phyloP scores from a whole-genome alignment of 1,284 basidiomycete genomes.

The Sporisorium iseilematis-ciliati region DNA sequence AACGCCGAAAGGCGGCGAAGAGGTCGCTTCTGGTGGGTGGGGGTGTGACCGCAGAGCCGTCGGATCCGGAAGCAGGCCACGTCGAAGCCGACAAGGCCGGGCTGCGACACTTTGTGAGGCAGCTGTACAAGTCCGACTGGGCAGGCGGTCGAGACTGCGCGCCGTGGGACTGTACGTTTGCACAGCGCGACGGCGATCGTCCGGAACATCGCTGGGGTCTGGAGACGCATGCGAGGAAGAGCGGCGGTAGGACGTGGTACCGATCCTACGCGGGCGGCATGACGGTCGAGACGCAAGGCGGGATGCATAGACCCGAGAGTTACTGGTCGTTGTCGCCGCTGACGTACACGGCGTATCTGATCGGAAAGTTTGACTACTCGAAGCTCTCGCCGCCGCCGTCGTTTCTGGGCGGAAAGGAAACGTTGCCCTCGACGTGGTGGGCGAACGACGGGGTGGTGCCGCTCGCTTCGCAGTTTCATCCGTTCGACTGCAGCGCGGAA shows the following conservation, averaged over 20 bases:
- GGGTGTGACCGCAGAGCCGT: background rate
- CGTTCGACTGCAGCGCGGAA: conserved; percentile 27
- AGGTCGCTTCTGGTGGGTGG: conserved; percentile 8
- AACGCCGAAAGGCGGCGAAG: conserved; percentile 7
- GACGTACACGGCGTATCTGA: conserved; percentile 25
- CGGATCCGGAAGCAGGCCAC: background rate
- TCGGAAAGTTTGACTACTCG: conserved; percentile 42
- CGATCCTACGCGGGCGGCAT: conserved; percentile 47
- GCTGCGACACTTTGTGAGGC: conserved; percentile 24
- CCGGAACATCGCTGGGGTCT: conserved; percentile 30
- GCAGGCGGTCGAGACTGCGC: conserved; percentile 52
- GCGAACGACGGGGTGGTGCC: conserved; percentile 58
- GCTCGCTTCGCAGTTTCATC: conserved; percentile 53
- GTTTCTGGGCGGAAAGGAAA: conserved; percentile 2
- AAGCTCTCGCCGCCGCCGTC: conserved; percentile 15
- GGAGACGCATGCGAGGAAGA: background rate
- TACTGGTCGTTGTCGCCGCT: conserved; percentile 44
- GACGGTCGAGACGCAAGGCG: conserved; percentile 18
- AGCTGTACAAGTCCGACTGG: conserved; percentile 53
- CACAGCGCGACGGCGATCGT: conserved; percentile 27
- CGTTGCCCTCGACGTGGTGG: conserved; percentile 33
- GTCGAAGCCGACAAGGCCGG: conserved; percentile 8
- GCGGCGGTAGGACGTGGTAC: conserved; percentile 40
- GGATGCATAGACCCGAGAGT: conserved; percentile 27
- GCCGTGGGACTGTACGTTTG: conserved; percentile 58